Conservation (phyloP, 208 protist species). For the Leishmania arabica region DNA sequence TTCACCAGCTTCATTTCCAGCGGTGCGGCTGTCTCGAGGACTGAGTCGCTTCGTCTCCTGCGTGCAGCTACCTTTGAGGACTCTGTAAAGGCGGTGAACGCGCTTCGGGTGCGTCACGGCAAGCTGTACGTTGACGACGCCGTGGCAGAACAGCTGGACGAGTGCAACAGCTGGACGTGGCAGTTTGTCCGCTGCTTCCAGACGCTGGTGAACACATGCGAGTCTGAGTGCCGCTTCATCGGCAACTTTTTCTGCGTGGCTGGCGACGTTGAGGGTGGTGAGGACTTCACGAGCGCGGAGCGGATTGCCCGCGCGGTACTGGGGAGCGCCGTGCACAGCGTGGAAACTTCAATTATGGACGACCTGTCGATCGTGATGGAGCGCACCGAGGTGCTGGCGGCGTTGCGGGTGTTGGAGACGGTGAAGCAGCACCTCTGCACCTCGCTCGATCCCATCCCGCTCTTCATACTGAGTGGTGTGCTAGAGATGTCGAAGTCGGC, state of each 20-base stretch:
- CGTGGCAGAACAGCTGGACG: slow-evolving; percentile 38
- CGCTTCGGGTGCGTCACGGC: slow-evolving; percentile 49
- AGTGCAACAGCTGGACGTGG: slow-evolving; percentile 70
- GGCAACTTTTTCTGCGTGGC: slow-evolving; percentile 76
- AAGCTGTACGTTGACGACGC: slow-evolving; percentile 45
- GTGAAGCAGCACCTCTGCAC: slow-evolving; percentile 81
- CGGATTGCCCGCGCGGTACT: slow-evolving; percentile 62
- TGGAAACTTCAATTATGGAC: slow-evolving; percentile 45
- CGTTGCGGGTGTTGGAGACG: slow-evolving; percentile 69
- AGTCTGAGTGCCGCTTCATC: slow-evolving; percentile 79
- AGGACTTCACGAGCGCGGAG: slow-evolving; percentile 61
- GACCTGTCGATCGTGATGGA: slow-evolving; percentile 56
- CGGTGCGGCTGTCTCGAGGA: slow-evolving; percentile 5
- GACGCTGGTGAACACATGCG: slow-evolving; percentile 55
- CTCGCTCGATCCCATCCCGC: slow-evolving; percentile 75
- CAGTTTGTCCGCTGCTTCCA: slow-evolving; percentile 58
- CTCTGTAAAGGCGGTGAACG: slow-evolving; percentile 46
- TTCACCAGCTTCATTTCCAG: slow-evolving; percentile 21
- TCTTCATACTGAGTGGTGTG: slow-evolving; percentile 76
- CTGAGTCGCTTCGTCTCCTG: slow-evolving; percentile 35
- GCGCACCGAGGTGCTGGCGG: slow-evolving; percentile 57
- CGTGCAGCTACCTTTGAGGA: slow-evolving; percentile 65
- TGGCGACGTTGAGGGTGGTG: slow-evolving; percentile 42
- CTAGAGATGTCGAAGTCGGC: slow-evolving; percentile 75
- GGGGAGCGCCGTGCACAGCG: slow-evolving; percentile 32